These are phyloP conservation scores for Vigna radiata DNA, from an alignment of 306 rosid species.

Conservation along the genomic window DNA sequence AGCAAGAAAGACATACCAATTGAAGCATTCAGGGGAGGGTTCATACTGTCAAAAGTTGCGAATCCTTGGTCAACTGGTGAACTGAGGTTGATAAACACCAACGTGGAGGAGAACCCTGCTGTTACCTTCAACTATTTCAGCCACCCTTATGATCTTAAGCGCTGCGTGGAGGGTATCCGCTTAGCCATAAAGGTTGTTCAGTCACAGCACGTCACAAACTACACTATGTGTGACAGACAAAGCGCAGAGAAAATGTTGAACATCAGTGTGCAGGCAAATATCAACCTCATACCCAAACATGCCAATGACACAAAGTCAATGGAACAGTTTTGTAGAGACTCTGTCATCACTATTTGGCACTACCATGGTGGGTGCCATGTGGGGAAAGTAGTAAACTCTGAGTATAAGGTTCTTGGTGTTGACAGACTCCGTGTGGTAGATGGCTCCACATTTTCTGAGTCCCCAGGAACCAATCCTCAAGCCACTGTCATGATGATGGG, in stretches of 20 bases:
- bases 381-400: conserved; percentile 65
- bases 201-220: conserved; percentile 64
- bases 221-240: conserved; percentile 51
- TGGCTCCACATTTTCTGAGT: conserved; percentile 72
- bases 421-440: conserved; percentile 71
- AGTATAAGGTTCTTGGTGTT: conserved; percentile 72
- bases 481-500: conserved; percentile 94
- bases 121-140: conserved; percentile 88
- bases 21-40: conserved; percentile 84
- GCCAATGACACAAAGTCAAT: conserved; percentile 71
- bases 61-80: conserved; percentile 74
- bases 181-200: conserved; percentile 65
- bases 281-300: conserved; percentile 76
- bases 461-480: conserved; percentile 94
- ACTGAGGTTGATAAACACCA: conserved; percentile 61
- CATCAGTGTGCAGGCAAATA: conserved; percentile 68
- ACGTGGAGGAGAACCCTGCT: conserved; percentile 75
- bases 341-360: conserved; percentile 91
- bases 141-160: conserved; percentile 70
- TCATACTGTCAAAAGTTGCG: conserved; percentile 79
- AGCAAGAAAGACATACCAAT: conserved; percentile 64
- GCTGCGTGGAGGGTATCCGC: conserved; percentile 77
- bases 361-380: conserved; percentile 91
- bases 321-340: conserved; percentile 81
- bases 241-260: conserved; percentile 65